A percentile compares a stretch with the other conserved stretches of the same genome.
phyloP scores from a whole-genome alignment of 345 rosid species.

The Corchorus olitorius region DNA sequence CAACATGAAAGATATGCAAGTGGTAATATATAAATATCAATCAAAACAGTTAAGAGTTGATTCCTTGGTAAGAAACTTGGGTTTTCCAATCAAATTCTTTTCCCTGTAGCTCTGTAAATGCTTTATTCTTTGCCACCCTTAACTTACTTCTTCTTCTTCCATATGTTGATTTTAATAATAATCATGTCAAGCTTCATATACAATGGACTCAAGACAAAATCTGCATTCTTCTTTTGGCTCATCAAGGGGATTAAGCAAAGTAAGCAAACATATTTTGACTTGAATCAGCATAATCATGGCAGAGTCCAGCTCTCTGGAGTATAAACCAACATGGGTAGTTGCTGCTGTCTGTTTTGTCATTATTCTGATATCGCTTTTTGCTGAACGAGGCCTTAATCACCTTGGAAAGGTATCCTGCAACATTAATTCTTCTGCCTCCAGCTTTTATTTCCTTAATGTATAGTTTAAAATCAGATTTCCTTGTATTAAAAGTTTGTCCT shows the following conservation, averaged over 20 bases:
- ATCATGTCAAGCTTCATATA: not conserved
- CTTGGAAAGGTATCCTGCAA: constrained; percentile 67
- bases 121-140: constrained; percentile 12
- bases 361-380: constrained; percentile 64
- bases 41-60: not conserved
- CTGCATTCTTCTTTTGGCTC: not conserved
- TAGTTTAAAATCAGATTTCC: not conserved
- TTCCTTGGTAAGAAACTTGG: constrained; percentile 5
- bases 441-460: not conserved
- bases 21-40: not conserved
- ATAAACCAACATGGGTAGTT: constrained; percentile 85
- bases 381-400: constrained; percentile 71
- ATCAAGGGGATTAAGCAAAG: not conserved
- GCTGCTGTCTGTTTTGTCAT: constrained; percentile 78
- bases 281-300: constrained; percentile 31
- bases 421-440: not conserved
- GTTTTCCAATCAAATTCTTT: constrained; percentile 13
- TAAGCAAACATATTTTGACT: not conserved
- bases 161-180: not conserved
- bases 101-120: not conserved
- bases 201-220: constrained; percentile 3
- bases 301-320: constrained; percentile 53
- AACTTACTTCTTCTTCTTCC: not conserved
- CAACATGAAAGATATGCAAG: not conserved
- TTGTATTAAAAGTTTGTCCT: not conserved